A percentile compares a stretch with the other conserved stretches of the same genome.
Evolutionary conservation across 768 basidiomycete genomes (phyloP).

Genomic region (Tricholoma hemisulphureum): DNA sequence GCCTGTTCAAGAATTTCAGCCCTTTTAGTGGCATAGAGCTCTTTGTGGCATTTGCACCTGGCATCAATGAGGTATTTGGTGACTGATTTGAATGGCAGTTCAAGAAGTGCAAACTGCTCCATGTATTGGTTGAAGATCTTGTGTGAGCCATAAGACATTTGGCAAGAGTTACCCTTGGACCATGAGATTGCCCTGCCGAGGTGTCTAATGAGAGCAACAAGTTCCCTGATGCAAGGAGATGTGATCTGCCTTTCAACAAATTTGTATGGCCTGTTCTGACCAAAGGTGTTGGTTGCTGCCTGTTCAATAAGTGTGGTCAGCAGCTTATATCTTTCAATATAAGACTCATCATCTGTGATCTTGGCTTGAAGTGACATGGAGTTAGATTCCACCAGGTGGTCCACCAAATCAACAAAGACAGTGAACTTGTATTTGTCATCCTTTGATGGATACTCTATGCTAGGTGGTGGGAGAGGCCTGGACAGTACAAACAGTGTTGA

Average conservation of each 20-base stretch:
- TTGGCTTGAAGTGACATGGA: not conserved
- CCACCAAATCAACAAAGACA: not conserved
- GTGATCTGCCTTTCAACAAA: not conserved
- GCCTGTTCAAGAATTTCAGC: not conserved
- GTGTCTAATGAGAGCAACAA: not conserved
- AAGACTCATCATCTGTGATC: not conserved
- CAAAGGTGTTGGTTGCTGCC: not conserved
- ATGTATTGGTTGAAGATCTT: not conserved
- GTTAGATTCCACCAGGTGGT: not conserved
- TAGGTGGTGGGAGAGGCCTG: not conserved
- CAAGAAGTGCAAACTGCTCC: not conserved
- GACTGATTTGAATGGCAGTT: not conserved
- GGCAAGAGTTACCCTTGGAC: not conserved
- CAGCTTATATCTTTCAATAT: not conserved
- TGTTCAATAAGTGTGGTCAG: too few species aligned
- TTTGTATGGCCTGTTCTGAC: not conserved
- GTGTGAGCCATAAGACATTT: not conserved
- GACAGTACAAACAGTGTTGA: not conserved
- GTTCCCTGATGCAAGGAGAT: not conserved
- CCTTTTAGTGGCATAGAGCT: conserved; percentile 7
- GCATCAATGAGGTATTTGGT: not conserved
- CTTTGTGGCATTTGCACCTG: not conserved
- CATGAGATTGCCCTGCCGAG: not conserved
- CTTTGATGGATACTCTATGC: too few species aligned
- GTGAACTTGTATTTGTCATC: not conserved